phyloP scores from a whole-genome alignment of 495 filamentous ascomycete species.

The Penicillium macrosclerotiorum region DNA sequence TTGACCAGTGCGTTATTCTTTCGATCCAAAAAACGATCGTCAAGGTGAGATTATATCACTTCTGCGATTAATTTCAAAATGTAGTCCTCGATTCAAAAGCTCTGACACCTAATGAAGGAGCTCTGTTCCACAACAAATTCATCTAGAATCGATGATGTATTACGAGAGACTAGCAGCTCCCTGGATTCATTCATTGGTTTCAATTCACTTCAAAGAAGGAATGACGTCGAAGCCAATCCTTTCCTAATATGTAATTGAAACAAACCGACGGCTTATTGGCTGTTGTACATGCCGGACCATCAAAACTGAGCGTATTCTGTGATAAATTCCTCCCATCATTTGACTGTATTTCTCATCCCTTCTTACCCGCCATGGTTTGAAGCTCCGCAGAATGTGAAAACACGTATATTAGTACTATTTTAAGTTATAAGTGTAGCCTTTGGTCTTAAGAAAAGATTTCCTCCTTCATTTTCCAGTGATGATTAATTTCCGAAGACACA shows the following conservation, averaged over 20 bases:
- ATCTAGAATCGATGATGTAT: too few relatives aligned
- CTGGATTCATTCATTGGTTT: too few relatives aligned
- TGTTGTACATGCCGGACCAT: not conserved
- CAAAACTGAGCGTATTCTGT: not conserved
- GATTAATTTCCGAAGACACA: not conserved
- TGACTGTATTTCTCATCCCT: conserved; percentile 7
- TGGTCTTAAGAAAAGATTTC: not conserved
- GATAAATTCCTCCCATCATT: conserved; percentile 16
- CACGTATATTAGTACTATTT: not conserved
- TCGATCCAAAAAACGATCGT: too few relatives aligned
- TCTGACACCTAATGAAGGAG: not conserved
- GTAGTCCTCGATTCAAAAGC: not conserved
- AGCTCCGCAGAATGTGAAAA: conserved; percentile 12
- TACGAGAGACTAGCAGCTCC: too few relatives aligned
- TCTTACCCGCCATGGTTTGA: conserved; percentile 6
- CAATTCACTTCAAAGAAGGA: too few relatives aligned
- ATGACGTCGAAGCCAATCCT: too few relatives aligned
- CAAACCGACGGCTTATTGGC: too few relatives aligned
- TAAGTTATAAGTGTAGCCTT: not conserved
- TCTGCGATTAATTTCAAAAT: not conserved
- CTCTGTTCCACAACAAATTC: too few relatives aligned
- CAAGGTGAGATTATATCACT: too few relatives aligned
- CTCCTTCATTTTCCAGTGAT: not conserved
- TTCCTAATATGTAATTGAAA: too few relatives aligned
- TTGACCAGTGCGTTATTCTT: too few relatives aligned